phyloP scores from a whole-genome alignment of 768 basidiomycete genomes.

The Psilocybe cyanescens region DNA sequence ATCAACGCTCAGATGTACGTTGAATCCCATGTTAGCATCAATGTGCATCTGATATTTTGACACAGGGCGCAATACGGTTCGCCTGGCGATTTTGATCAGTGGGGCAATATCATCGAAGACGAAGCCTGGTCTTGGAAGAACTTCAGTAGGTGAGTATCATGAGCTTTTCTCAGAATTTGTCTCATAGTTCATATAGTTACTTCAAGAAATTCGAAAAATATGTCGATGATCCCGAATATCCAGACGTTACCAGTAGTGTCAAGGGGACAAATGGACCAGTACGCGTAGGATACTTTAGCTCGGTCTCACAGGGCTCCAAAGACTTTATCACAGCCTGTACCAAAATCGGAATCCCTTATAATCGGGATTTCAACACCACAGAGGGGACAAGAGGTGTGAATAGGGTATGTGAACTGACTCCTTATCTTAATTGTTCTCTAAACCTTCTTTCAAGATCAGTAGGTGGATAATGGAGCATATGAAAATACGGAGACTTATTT shows the following conservation, averaged over 20 bases:
- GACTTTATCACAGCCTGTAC: conserved; percentile 57
- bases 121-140: conserved; percentile 63
- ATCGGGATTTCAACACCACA: conserved; percentile 58
- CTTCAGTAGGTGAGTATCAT: conserved; percentile 45
- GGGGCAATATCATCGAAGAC: conserved; percentile 57
- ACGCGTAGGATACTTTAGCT: conserved; percentile 52
- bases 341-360: conserved; percentile 53
- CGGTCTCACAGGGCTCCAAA: conserved; percentile 39
- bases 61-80: conserved; percentile 66
- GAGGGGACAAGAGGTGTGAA: conserved; percentile 58
- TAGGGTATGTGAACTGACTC: conserved; percentile 40
- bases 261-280: conserved; percentile 58
- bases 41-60: background rate
- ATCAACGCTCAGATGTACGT: conserved; percentile 62
- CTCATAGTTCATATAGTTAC: conserved; percentile 40
- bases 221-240: conserved; percentile 46
- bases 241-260: conserved; percentile 45
- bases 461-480: conserved; percentile 9
- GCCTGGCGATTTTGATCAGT: conserved; percentile 73
- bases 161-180: background rate
- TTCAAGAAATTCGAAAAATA: conserved; percentile 69
- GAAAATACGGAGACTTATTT: background rate
- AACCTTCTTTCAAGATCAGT: conserved; percentile 31
- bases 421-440: background rate
- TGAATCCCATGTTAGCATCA: background rate